Base-by-base conservation (phyloP, 345 rosid species). In the Gossypium thurberi region DNA sequence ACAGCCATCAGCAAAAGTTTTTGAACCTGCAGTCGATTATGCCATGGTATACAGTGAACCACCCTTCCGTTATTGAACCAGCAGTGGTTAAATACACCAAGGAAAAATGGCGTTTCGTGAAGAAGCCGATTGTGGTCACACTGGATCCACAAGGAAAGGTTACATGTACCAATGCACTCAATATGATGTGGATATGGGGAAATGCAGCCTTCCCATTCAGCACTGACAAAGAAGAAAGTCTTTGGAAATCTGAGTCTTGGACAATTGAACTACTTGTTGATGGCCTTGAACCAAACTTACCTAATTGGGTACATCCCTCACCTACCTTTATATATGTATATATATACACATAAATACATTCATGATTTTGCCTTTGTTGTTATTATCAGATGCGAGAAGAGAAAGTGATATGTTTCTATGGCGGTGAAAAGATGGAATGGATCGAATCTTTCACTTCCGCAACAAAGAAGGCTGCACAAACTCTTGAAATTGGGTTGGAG, bases 131-230 rank as follows among this genome's bases (percentile, higher is more conserved):
- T 37, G 74, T 88, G n/a, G 90, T 94, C 63, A 96, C 87, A 26
- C 78, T 94, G 75, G 93, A 91, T 63, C 89, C 93, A 0, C 91
- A 86, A 75, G 98, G 96, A n/a, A 85, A 79, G 61, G 94, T 91
- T 21, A 87, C 77, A 80, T 84, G 83, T 61, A 82, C 81, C 13
- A 94, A 91, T 61, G 97, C 98, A 25, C 79, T 94, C 72, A 89
- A 87, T 62, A 92, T 94, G 98, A 84, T 88, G 80, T 89, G 96
- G 88, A 90, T 94, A 72, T 91, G 97, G 93, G 90, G 87, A 21
- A 75, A 77, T 53, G 11, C 57, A 17, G 97, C 97, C 2, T 85
- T 83, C 72, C 98, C 98, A 13, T 94, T 94, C 85, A 89, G 92
- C 0, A 79, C 84, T 60, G 55, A 75, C 1, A 84, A 72, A 77